A percentile compares a stretch with the other conserved stretches of the same genome.
Conservation (phyloP, 2,329 filamentous ascomycete genomes). For the Pyricularia grisea region DNA sequence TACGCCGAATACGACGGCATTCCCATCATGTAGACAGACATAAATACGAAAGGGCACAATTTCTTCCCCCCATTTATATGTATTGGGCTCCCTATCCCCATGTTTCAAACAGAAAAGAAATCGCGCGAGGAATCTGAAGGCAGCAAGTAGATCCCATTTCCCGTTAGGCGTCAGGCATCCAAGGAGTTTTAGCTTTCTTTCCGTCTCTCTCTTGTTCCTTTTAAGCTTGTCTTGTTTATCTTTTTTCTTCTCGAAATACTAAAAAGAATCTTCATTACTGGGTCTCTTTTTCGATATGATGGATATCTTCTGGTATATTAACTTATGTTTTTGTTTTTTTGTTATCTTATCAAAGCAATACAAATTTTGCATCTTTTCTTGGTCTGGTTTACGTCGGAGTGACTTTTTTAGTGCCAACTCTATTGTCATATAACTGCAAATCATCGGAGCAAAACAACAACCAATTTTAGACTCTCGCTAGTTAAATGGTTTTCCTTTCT, state of each 20-base stretch:
- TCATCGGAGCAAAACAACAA: neutral
- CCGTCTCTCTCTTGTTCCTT: neutral
- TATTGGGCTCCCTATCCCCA: neutral
- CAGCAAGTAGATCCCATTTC: neutral
- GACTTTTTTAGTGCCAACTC: neutral
- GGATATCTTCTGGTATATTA: neutral
- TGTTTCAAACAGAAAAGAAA: neutral
- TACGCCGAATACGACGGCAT: constrained; percentile 87
- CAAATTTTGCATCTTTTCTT: neutral
- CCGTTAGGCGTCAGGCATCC: neutral
- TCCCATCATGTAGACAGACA: constrained; percentile 37
- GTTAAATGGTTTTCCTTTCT: neutral
- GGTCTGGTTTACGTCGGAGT: neutral
- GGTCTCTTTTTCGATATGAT: neutral
- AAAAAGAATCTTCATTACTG: neutral
- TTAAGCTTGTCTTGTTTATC: neutral
- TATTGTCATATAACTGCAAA: neutral
- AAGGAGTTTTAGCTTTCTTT: constrained; percentile 1
- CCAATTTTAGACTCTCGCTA: neutral
- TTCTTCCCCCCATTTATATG: neutral
- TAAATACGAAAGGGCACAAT: neutral
- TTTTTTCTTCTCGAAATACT: neutral
- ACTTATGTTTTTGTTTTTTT: neutral
- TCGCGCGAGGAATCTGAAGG: neutral
- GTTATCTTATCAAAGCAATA: neutral